Evolutionary conservation across 371 early-diverging fungal genomes (phyloP), one percentile per base, ranked within the genome.

Genomic region (Neoconidiobolus thromboides): DNA sequence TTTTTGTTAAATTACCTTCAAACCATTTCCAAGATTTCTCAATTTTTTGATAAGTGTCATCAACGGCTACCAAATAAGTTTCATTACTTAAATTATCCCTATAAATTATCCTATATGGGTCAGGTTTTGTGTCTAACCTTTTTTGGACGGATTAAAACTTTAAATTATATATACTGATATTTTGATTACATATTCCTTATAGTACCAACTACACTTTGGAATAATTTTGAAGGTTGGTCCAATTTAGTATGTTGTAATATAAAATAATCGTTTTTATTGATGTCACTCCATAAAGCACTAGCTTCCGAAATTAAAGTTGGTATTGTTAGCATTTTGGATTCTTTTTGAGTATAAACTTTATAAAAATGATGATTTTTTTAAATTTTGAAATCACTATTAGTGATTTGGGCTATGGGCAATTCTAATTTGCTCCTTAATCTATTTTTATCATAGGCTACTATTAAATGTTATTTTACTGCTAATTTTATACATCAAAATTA

Each of bases 21-120:
- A 92, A 76, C 95, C 93, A 95, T 52, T 69, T 72, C 94, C 93
- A 95, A 63, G 87, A 88, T 36, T 79, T 71, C 43, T 90, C 87
- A 41, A 85, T 83, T 55, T 78, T 86, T 59, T 83, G 86, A 52
- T 81, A 74, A 3, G 84, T 77, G 69, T 93, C 92, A 43, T 82
- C 85, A 9, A 77, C 82, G 43, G 88, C 79, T 61, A 88, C 74
- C 67, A 75, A 43, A 26, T 78, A 76, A 50, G 76, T 67, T 48
- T 69, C 72, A 52, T 75, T 71, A 12, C 73, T 73, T n/a, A 69
- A 62, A 1, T 69, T 63, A n/a, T 82, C 80, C 47, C 80, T 78
- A 67, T 87, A 83, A 1, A 93, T 67, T 39, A 96, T 82, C 56
- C 96, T 84, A 69, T 82, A 96, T 15, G 93, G 86, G 7, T 91